These are phyloP conservation scores for Neospora caninum DNA, from an alignment of 169 alveolate species.

Conservation along the genomic window DNA sequence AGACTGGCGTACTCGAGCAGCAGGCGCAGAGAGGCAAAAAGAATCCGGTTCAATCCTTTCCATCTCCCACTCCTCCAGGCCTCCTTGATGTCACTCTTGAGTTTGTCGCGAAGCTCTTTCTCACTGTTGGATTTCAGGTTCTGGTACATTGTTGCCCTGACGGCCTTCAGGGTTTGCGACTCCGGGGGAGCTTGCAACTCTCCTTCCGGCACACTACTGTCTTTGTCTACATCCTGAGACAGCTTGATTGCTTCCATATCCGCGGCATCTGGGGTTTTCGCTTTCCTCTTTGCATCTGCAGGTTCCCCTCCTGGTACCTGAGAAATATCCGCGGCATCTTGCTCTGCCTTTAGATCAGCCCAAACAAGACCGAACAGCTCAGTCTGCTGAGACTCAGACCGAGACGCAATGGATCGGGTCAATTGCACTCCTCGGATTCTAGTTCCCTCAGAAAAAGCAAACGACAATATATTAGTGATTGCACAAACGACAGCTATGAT, in stretches of 20 bases:
- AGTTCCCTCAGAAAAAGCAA: neutral
- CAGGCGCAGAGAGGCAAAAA: neutral
- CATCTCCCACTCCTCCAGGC: neutral
- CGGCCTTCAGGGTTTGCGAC: neutral
- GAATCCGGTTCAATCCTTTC: neutral
- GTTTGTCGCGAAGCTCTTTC: neutral
- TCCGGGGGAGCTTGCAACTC: neutral
- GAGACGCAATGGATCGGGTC: neutral
- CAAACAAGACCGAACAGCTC: neutral
- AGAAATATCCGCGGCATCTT: neutral
- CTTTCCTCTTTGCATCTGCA: neutral
- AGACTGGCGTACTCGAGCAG: neutral
- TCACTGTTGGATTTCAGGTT: neutral
- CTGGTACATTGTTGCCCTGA: neutral
- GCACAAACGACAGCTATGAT: neutral
- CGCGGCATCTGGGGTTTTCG: neutral
- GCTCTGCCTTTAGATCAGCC: conserved; percentile 21
- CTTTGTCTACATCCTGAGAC: conserved; percentile 4
- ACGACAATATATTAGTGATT: neutral
- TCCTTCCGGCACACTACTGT: neutral
- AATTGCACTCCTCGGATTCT: neutral
- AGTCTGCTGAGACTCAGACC: conserved; percentile 5
- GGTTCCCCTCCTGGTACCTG: conserved; percentile 21
- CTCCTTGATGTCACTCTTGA: neutral
- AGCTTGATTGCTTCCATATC: conserved; percentile 1